Evolutionary conservation across 1,139 yeast species (phyloP), one percentile per base, ranked within the genome.

Genomic region (Saccharomyces hybrid): DNA sequence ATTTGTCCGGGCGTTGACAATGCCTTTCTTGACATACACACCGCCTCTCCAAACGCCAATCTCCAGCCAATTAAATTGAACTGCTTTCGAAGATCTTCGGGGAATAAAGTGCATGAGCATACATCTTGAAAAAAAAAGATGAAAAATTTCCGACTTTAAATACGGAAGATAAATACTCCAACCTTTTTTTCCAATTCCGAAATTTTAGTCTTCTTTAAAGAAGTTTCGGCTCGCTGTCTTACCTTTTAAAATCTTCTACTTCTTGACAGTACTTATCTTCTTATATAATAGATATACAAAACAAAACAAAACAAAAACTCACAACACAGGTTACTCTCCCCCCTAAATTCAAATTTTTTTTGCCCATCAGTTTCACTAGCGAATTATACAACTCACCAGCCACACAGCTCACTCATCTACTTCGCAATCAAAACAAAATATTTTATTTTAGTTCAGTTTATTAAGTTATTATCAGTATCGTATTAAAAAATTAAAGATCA

Each of bases 371-470:
- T 38, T 38, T 16, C 11, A 38, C 28, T 11, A 47, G 32, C 53
- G 32, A 46, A 49, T 26, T 27, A 31, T 16, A 38, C 44, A 38
- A 38, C 44, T 6, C 26, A 23, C 20, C 27, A 44, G 26, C 51
- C 34, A 23, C 38, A 49, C 46, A 52, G 26, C 53, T 49, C 30
- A 50, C 46, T 52, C 48, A 30, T 20, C 57, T 51, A 56, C 52
- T 50, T 47, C 59, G 57, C 59, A 59, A 52, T 56, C 61, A 54
- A 54, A 38, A 38, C 53, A 46, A 50, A 49, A 49, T 51, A 53
- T 53, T 50, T 26, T 51, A 32, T 42, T 48, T 47, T 41, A 50
- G 47, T 42, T 54, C 48, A 44, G 30, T 50, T 50, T 46, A 42
- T 44, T 34, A 47, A 52, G 42, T 46, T 46, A 53, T 48, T 50